These are phyloP conservation scores for Sarocladiaceae sp. DNA, from an alignment of 2,329 filamentous ascomycete species.

Conservation along the genomic window DNA sequence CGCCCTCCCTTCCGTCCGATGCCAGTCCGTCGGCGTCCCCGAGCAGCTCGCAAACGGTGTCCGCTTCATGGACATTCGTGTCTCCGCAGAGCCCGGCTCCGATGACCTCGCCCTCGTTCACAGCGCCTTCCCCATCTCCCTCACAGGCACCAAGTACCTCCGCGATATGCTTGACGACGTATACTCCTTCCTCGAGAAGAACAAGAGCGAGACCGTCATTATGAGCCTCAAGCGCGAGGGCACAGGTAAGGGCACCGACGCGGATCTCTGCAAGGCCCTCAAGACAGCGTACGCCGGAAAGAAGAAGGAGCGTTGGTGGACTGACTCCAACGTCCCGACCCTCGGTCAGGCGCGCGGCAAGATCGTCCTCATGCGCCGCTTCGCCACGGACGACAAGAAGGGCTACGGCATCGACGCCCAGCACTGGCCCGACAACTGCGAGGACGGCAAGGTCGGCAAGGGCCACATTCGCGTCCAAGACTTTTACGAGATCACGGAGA, in stretches of 20 bases:
- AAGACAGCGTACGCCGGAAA: constrained; percentile 61
- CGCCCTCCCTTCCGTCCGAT: constrained; percentile 86
- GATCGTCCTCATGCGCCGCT: constrained; percentile 79
- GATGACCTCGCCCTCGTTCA: constrained; percentile 79
- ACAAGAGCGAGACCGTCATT: constrained; percentile 77
- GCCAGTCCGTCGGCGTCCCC: constrained; percentile 71
- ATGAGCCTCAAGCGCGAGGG: constrained; percentile 91
- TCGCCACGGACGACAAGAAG: constrained; percentile 52
- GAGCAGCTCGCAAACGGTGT: constrained; percentile 85
- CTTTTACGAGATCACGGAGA: constrained; percentile 82
- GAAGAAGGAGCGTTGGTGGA: constrained; percentile 64
- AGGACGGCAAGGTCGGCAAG: constrained; percentile 57
- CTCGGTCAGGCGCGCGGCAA: constrained; percentile 76
- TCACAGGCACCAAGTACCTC: constrained; percentile 77
- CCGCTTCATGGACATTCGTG: constrained; percentile 88
- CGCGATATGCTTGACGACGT: constrained; percentile 63
- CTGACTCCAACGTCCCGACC: constrained; percentile 65
- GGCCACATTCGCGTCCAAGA: constrained; percentile 84
- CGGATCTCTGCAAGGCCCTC: constrained; percentile 69
- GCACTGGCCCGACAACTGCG: constrained; percentile 82
- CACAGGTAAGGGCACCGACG: constrained; percentile 70
- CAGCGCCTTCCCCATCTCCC: constrained; percentile 78
- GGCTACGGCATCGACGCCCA: constrained; percentile 57
- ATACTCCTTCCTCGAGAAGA: constrained; percentile 67
- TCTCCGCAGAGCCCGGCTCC: constrained; percentile 45